Evolutionary conservation across 2,329 filamentous ascomycete genomes (phyloP), one percentile per base, ranked within the genome.

Genomic region (Calycina herbarum): DNA sequence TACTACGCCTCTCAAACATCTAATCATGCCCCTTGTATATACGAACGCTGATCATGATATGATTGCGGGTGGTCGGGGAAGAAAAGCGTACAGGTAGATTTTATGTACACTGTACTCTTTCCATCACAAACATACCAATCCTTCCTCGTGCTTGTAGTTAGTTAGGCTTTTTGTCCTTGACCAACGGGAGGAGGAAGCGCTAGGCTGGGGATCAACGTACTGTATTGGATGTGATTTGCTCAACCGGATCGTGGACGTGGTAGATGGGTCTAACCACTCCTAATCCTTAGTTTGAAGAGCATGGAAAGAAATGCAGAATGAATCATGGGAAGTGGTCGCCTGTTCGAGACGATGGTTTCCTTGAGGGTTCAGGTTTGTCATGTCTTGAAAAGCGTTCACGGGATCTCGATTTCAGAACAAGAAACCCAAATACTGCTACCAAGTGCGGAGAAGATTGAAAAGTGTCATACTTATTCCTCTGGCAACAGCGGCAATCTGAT

Each of bases 1-100:
- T 48, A 48, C 42, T 48, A 48, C 42, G 42, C 42, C 42, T 48
- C 42, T n/a, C 42, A n/a, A 48, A 48, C 42, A 20, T 20, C n/a
- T 48, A 20, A 48, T n/a, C 17, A n/a, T 15, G n/a, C 1, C 42
- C 42, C 42, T 48, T 20, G 17, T 48, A n/a, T 45, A 2, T 45
- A 35, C 33, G 13, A 1, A 48, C 42, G n/a, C 42, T 8, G 42
- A 48, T 20, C n/a, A 5, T 24, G 35, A 38, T 38, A 20, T 38
- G 35, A 29, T 29, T 29, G 4, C 42, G 42, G 17, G 17, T 20
- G n/a, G 15, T 45, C n/a, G 15, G 15, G 15, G 4, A 17, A 20
- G 20, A 20, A 20, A 20, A 20, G 20, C 20, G 20, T 20, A 20
- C 20, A 20, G 20, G 20, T 20, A 20, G 20, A 20, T 20, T 1